Percentiles rank a stretch among this genome's conserved stretches.
Conservation (phyloP, 768 basidiomycete species). For the Kwoniella heveanensis region DNA sequence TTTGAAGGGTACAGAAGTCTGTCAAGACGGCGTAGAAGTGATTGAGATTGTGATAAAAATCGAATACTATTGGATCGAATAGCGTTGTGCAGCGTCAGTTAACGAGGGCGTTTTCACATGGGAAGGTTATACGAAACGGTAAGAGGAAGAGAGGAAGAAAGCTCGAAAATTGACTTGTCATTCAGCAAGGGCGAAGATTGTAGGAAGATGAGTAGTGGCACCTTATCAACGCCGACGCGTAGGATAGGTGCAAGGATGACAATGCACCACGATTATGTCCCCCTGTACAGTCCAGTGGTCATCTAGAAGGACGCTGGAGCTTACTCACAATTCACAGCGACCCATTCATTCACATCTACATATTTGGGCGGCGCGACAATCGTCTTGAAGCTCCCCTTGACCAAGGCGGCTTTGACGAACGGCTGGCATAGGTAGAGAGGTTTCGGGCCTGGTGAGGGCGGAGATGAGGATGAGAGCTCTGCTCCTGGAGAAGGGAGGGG, state of each 20-base stretch:
- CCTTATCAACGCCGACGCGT: too few species aligned
- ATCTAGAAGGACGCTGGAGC: too few species aligned
- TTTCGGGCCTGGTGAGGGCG: conserved; percentile 33
- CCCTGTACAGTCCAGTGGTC: too few species aligned
- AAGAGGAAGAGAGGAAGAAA: too few species aligned
- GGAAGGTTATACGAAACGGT: too few species aligned
- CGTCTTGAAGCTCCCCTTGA: conserved; percentile 98
- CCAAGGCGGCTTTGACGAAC: conserved; percentile 90
- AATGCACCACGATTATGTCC: too few species aligned
- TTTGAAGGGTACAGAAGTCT: conserved; percentile 86
- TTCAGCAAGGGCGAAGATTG: too few species aligned
- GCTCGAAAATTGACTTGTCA: too few species aligned
- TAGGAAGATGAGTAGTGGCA: too few species aligned
- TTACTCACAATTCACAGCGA: conserved; percentile 88
- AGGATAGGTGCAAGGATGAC: too few species aligned
- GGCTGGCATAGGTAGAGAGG: conserved; percentile 84
- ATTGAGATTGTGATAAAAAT: conserved; percentile 96
- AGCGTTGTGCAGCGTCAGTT: not conserved
- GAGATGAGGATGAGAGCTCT: conserved; percentile 27
- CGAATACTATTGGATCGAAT: conserved; percentile 68
- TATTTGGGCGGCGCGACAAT: conserved; percentile 96
- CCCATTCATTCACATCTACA: conserved; percentile 95
- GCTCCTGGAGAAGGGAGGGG: conserved; percentile 46
- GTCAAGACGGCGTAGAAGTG: conserved; percentile 93
- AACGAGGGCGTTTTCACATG: too few species aligned